Conservation (phyloP, 75 land plant genomes). For the Sequoiadendron giganteum region DNA sequence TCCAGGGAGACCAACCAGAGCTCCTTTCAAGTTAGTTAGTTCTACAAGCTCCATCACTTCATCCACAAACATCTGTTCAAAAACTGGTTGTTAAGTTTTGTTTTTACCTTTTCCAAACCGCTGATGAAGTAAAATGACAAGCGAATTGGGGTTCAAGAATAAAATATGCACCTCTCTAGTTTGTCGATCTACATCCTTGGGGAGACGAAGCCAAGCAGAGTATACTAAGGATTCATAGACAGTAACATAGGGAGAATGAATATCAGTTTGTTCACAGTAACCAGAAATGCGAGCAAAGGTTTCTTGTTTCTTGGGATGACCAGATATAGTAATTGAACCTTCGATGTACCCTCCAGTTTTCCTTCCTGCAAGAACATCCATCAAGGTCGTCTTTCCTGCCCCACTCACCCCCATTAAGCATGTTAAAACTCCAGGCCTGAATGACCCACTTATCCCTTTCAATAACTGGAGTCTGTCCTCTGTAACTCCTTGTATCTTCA, state of each 20-base stretch:
- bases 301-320: slow-evolving; percentile 64
- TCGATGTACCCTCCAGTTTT: slow-evolving; percentile 81
- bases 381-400: too few species aligned
- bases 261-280: too few species aligned
- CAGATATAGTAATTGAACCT: slow-evolving; percentile 56
- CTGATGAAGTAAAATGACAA: background rate
- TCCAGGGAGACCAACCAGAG: slow-evolving; percentile 80
- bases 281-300: too few species aligned
- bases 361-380: slow-evolving; percentile 35
- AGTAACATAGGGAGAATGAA: too few species aligned
- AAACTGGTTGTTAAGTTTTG: background rate
- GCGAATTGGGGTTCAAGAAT: background rate
- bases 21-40: slow-evolving; percentile 42
- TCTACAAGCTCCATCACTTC: slow-evolving; percentile 90
- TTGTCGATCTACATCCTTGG: slow-evolving; percentile 24
- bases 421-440: slow-evolving; percentile 75
- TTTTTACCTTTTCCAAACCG: background rate
- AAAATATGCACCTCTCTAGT: slow-evolving; percentile 40
- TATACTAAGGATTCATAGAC: too few species aligned
- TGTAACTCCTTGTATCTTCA: slow-evolving; percentile 55
- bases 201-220: too few species aligned
- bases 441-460: slow-evolving; percentile 63
- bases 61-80: slow-evolving; percentile 71
- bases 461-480: slow-evolving; percentile 54
- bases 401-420: slow-evolving; percentile 83